Evolutionary conservation across 1,284 basidiomycete species (phyloP).

Genomic region (Exobasidium rhododendri): DNA sequence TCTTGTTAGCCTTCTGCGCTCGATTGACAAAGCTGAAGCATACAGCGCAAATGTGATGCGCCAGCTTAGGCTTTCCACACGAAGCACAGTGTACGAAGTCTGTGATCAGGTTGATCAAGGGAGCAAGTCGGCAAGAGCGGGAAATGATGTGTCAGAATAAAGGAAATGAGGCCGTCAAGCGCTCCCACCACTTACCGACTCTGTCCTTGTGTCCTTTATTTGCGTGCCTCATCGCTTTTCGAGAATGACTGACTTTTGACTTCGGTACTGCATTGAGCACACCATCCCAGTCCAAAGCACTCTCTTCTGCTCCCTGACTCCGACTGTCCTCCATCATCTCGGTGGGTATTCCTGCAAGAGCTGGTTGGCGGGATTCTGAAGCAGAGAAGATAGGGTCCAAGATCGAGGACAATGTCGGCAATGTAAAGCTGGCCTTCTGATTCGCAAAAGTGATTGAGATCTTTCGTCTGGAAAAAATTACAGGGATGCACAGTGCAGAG

Average conservation of each 20-base stretch:
- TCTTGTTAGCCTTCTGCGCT: conserved; percentile 56
- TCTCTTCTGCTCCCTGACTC: neutral
- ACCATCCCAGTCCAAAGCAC: conserved; percentile 64
- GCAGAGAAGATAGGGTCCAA: neutral
- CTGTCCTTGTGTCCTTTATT: conserved; percentile 95
- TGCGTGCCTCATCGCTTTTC: conserved; percentile 89
- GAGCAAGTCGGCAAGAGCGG: neutral
- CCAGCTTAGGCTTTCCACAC: conserved; percentile 82
- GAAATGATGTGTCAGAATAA: neutral
- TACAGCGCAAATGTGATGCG: conserved; percentile 79
- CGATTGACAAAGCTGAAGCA: conserved; percentile 78
- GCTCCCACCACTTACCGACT: conserved; percentile 65
- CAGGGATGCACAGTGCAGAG: too few species aligned
- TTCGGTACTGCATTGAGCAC: conserved; percentile 90
- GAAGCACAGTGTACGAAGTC: conserved; percentile 87
- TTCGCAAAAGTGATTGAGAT: neutral
- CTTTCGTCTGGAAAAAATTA: too few species aligned
- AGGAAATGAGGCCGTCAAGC: neutral
- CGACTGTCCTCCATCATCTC: neutral
- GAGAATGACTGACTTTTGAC: conserved; percentile 86
- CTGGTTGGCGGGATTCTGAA: neutral
- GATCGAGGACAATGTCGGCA: neutral
- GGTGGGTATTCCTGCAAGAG: neutral
- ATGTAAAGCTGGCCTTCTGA: neutral
- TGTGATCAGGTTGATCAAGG: too few species aligned